Conservation (phyloP, 2,329 filamentous ascomycete species). For the Paracoccidioides lutzii region DNA sequence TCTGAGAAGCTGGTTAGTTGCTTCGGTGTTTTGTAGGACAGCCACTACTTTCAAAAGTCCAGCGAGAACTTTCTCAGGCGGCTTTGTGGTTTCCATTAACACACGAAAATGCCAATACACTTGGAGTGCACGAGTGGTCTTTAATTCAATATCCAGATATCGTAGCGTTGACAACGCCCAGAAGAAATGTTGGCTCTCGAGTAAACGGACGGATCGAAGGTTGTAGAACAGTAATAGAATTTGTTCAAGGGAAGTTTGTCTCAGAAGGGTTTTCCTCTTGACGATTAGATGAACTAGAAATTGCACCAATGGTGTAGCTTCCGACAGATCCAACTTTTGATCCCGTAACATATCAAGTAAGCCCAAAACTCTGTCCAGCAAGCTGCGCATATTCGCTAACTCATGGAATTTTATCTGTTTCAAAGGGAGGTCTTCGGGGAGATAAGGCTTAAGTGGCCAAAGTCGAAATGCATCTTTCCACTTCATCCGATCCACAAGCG, state of each 20-base stretch:
- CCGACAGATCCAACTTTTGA: not conserved
- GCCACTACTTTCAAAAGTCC: slow-evolving; percentile 18
- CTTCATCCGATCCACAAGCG: slow-evolving; percentile 19
- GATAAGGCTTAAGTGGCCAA: slow-evolving; percentile 18
- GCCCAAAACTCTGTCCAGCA: not conserved
- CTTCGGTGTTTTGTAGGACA: slow-evolving; percentile 21
- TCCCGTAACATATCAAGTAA: not conserved
- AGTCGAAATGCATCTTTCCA: slow-evolving; percentile 23
- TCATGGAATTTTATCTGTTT: not conserved
- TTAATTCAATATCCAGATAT: slow-evolving; percentile 16
- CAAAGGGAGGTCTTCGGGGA: not conserved
- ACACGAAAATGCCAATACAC: slow-evolving; percentile 32
- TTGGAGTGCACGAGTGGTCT: slow-evolving; percentile 21
- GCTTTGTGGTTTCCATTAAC: slow-evolving; percentile 16
- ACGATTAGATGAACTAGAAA: slow-evolving; percentile 19
- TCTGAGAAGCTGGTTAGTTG: slow-evolving; percentile 29
- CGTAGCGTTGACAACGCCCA: slow-evolving; percentile 20
- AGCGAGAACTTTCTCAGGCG: slow-evolving; percentile 11
- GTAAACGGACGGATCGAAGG: slow-evolving; percentile 16
- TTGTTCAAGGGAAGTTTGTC: slow-evolving; percentile 19
- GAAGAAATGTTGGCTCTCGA: slow-evolving; percentile 18
- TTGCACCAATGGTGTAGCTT: slow-evolving; percentile 9
- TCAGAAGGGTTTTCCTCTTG: slow-evolving; percentile 15
- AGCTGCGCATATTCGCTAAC: slow-evolving; percentile 8
- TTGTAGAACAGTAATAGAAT: slow-evolving; percentile 19